These are phyloP conservation scores for Botryosphaeria dothidea DNA, from an alignment of 2,329 filamentous ascomycete species.

Conservation along the genomic window DNA sequence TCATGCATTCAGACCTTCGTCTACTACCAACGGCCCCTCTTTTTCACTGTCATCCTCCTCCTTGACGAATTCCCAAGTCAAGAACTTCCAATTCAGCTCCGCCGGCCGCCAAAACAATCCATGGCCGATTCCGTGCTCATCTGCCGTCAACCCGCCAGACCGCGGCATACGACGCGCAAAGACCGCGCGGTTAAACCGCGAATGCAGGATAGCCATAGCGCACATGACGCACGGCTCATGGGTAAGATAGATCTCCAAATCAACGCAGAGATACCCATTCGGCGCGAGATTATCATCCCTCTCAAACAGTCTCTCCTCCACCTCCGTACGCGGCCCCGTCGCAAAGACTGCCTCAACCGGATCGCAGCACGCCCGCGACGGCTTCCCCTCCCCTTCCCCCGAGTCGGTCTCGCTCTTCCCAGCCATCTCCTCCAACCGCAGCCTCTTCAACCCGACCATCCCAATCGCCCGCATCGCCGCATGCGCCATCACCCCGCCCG, in stretches of 20 bases:
- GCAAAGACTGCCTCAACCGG: constrained; percentile 52
- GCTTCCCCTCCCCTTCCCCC: background rate
- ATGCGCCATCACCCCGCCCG: constrained; percentile 70
- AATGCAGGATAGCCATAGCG: constrained; percentile 94
- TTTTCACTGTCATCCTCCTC: constrained; percentile 18
- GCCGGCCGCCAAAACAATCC: constrained; percentile 66
- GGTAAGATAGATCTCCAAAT: constrained; percentile 89
- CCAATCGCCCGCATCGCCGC: constrained; percentile 77
- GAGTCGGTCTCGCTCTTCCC: background rate
- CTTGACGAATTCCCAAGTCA: constrained; percentile 72
- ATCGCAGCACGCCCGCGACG: background rate
- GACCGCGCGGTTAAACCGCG: constrained; percentile 82
- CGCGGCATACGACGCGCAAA: constrained; percentile 77
- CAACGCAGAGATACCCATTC: constrained; percentile 91
- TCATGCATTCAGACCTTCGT: constrained; percentile 10
- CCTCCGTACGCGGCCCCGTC: constrained; percentile 66
- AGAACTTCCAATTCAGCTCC: constrained; percentile 83
- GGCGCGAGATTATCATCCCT: constrained; percentile 58
- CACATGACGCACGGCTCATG: constrained; percentile 97
- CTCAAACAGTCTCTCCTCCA: constrained; percentile 65
- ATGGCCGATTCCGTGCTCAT: constrained; percentile 51
- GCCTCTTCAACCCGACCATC: constrained; percentile 69
- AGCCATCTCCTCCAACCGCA: constrained; percentile 30
- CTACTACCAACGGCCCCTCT: background rate
- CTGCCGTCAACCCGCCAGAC: constrained; percentile 81